Percentiles rank a stretch among this genome's conserved stretches.
Evolutionary conservation across 1,284 basidiomycete genomes (phyloP).

Genomic region (Puccinia novopanici): DNA sequence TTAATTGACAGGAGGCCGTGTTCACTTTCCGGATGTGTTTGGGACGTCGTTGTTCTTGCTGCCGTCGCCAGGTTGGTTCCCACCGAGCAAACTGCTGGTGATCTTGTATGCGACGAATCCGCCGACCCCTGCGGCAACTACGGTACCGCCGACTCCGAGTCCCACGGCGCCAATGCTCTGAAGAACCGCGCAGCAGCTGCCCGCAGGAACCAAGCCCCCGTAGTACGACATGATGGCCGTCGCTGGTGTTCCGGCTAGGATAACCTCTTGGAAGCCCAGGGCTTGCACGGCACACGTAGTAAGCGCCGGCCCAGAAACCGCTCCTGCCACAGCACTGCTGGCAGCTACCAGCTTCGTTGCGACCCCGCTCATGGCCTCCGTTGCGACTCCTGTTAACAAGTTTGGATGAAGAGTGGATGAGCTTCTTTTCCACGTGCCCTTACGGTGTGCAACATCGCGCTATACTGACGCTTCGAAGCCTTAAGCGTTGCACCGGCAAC

Average conservation of each 20-base stretch:
- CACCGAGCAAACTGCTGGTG: background rate
- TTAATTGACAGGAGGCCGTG: too few relatives aligned
- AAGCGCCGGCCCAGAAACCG: background rate
- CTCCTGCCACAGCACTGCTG: background rate
- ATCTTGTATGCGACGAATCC: background rate
- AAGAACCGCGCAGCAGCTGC: background rate
- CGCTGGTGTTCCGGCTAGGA: background rate
- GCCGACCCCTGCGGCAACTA: background rate
- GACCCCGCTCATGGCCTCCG: too few relatives aligned
- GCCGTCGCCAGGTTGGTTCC: too few relatives aligned
- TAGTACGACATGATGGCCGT: background rate
- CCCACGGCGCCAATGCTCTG: slow-evolving; percentile 1
- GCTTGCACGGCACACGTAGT: background rate
- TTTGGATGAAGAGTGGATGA: too few relatives aligned
- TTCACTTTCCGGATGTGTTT: too few relatives aligned
- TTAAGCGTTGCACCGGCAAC: too few relatives aligned
- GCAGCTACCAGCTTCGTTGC: background rate
- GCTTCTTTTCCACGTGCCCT: too few relatives aligned
- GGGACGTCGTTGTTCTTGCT: too few relatives aligned
- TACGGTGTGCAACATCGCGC: too few relatives aligned
- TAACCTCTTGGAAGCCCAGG: background rate
- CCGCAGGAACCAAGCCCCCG: background rate
- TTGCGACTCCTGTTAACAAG: too few relatives aligned
- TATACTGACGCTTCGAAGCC: too few relatives aligned
- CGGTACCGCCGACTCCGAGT: background rate